phyloP scores from a whole-genome alignment of 176 grass and related monocot genomes.

The Urochloa ruziziensis region DNA sequence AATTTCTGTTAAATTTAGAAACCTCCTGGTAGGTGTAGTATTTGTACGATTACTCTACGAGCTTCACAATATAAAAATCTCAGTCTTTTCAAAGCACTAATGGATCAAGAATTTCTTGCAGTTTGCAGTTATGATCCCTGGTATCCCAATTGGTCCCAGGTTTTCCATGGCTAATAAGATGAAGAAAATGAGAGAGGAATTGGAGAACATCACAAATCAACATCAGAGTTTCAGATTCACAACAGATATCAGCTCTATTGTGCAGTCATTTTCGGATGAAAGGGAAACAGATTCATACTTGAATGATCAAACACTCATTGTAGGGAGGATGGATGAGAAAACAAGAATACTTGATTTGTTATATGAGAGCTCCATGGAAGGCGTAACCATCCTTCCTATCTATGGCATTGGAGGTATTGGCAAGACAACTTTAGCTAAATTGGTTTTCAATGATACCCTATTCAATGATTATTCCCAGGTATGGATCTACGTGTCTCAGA shows the following conservation, averaged over 20 bases:
- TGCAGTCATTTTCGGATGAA: background rate
- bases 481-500: slow-evolving; percentile 37
- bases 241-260: rapidly evolving
- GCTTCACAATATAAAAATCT: too few relatives aligned
- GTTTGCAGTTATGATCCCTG: background rate
- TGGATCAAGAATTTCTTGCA: too few relatives aligned
- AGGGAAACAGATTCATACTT: background rate
- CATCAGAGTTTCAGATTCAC: background rate
- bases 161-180: background rate
- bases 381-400: background rate
- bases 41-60: background rate
- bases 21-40: too few relatives aligned
- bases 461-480: background rate
- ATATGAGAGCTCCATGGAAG: background rate
- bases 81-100: too few relatives aligned
- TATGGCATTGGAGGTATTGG: slow-evolving; percentile 40
- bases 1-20: background rate
- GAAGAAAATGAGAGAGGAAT: background rate
- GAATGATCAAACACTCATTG: background rate
- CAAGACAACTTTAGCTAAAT: slow-evolving; percentile 34
- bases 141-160: background rate
- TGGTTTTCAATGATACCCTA: background rate
- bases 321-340: background rate
- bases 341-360: background rate
- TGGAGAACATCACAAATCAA: background rate